Evolutionary conservation across 2,329 filamentous ascomycete species (phyloP), one percentile per base, ranked within the genome.

Genomic region (Ramularia endophylla): DNA sequence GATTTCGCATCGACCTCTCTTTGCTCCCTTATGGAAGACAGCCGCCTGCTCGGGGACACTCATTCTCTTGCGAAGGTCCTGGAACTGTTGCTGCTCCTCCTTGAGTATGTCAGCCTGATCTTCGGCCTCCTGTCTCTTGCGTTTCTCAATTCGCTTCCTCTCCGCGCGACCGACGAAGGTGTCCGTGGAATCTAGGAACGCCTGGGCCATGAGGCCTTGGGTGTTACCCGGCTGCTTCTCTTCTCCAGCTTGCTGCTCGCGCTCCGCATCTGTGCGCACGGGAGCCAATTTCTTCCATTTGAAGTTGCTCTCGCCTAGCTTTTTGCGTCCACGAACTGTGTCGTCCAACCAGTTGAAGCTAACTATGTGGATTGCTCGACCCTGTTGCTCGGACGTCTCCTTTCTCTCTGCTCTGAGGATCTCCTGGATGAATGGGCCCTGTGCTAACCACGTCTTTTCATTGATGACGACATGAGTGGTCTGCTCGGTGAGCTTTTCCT

Each of bases 401-500:
- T 25, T 25, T 6, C 6, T 25, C 22, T 25, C 22, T 11, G 22
- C 22, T 25, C 11, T 25, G n/a, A 50, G 13, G 2, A 44, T 46
- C 15, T 45, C 41, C 31, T 47, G 30, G 11, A 53, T 33, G 16
- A 44, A 9, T 9, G 19, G 20, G 33, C 40, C 38, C 16, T 47
- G 34, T 2, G 39, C 37, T 4, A 41, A 45, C 61, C 78, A 88
- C 12, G 81, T 75, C 25, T 78, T 71, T 36, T 74, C 67, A 0
- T 77, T 78, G 40, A 79, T 77, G 16, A 95, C 71, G 0, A 95
- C 66, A 62, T 94, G 87, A 0, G 87, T 94, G 8, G 83, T 77
- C 0, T 67, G 54, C 4, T 50, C 45, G 18, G 69, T 69, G 18
- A 87, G 63, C 0, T 69, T 64, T 13, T 87, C 62, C 0, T 70